Evolutionary conservation across 345 rosid species (phyloP), one percentile per base, ranked within the genome.

Genomic region (Diplotaxis tenuifolia): DNA sequence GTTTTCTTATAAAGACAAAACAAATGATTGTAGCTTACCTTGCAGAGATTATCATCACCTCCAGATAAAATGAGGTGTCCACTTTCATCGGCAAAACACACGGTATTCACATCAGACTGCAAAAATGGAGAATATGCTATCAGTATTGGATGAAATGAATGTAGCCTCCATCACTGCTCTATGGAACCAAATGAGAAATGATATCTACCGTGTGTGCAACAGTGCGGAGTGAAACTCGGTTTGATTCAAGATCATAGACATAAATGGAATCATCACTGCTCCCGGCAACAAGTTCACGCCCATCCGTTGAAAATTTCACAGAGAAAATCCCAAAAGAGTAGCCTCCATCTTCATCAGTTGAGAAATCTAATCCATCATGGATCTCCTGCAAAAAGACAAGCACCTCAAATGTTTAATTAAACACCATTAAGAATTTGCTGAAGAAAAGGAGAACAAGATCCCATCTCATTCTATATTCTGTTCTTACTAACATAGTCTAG

Each of bases 61-160:
- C 97, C 98, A 28, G 97, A 93, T 74, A 84, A 91, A 22, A 93
- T 83, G 31, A 93, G 83, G 79, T 93, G 85, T 69, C 97, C 96
- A 80, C 91, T 89, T 82, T 86, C 96, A 78, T 93, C 96, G 7
- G 97, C 91, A 83, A 90, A 93, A 70, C 91, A 86, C 38, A 93
- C 94, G n/a, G 91, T 87, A 77, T 93, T 93, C 40, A 93, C 97
- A 88, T 90, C 96, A 75, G 96, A 82, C 98, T 93, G 97, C 89
- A 84, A 74, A 58, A 84, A 19, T 15, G 72, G 70, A 77, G 34
- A 68, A 40, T 53, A 74, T n/a, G 28, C 5, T 62, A 36, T 68
- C 36, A 62, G 36, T n/a, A n/a, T n/a, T n/a, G n/a, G n/a, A n/a
- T n/a, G n/a, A n/a, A n/a, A n/a, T n/a, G n/a, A n/a, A n/a, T n/a